Conservation (phyloP, 495 filamentous ascomycete genomes). For the Staphylotrichum longicolle region DNA sequence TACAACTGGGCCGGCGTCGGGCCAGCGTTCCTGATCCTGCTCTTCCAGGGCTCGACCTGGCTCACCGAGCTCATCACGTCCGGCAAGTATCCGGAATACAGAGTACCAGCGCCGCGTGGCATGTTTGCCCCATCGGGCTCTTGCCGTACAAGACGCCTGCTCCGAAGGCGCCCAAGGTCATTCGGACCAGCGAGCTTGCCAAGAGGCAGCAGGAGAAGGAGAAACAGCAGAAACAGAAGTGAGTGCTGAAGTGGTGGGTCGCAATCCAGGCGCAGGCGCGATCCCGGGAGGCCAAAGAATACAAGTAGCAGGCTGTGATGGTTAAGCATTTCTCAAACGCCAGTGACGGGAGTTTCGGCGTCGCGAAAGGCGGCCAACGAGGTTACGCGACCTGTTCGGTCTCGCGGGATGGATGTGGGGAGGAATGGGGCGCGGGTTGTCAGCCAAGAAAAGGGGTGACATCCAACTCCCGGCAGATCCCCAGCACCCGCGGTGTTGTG, state of each 20-base stretch:
- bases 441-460: neutral
- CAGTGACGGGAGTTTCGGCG: neutral
- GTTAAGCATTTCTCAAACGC: neutral
- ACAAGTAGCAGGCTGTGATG: neutral
- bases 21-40: slow-evolving; percentile 61
- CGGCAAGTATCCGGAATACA: slow-evolving; percentile 86
- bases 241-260: slow-evolving; percentile 5
- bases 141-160: slow-evolving; percentile 36
- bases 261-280: neutral
- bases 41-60: slow-evolving; percentile 87
- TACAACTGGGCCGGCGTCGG: slow-evolving; percentile 82
- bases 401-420: slow-evolving; percentile 6
- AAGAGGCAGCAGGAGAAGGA: slow-evolving; percentile 34
- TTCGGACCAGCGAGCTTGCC: slow-evolving; percentile 48
- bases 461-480: slow-evolving; percentile 2
- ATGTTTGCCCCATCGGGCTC: slow-evolving; percentile 68
- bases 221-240: slow-evolving; percentile 39
- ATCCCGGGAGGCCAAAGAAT: neutral
- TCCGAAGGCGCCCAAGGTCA: slow-evolving; percentile 37
- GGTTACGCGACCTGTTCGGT: neutral
- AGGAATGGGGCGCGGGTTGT: neutral
- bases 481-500: neutral
- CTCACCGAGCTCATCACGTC: slow-evolving; percentile 80
- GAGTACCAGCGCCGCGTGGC: slow-evolving; percentile 78
- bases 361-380: slow-evolving; percentile 5